Evolutionary conservation across 805 yeast species (phyloP), one percentile per base, ranked within the genome.

Genomic region (Candida sphagnicola): DNA sequence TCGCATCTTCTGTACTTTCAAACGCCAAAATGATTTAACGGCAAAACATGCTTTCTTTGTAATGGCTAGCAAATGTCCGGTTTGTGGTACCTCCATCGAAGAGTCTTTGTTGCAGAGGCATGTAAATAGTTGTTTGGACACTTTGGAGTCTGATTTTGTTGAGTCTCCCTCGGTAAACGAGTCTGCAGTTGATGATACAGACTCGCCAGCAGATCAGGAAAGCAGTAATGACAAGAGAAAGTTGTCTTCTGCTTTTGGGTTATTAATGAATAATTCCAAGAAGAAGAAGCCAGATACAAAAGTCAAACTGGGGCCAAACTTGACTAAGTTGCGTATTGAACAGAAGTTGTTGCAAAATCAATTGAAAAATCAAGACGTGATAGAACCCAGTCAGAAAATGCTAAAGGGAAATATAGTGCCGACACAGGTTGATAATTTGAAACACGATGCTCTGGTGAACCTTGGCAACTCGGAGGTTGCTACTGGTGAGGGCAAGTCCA

Each of bases 121-220:
- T 39, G 74, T 67, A 11, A 68, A 68, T 38, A 37, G 50, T 12
- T 68, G 74, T 39, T 53, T 68, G 38, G 74, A 68, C 39, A 49
- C 50, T 4, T 56, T 48, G 14, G 65, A 56, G 29, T 21, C 25
- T 8, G 19, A 13, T 16, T 19, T 19, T 18, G 25, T 16, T 33
- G n/a, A 13, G 10, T 15, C 13, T 26, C 14, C 15, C 29, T 13
- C 29, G 29, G 36, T 11, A 21, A 30, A 15, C 12, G 31, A 28
- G 8, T 8, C 13, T n/a, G 15, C 18, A 29, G 2, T 10, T 24
- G 37, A 31, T 34, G 28, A 23, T 23, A 5, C 14, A 31, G 16
- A 21, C 11, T 8, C 11, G 25, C 10, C 11, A 31, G n/a, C 28
- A 14, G 25, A 18, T n/a, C 19, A 31, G 28, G 17, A 15, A 11